A percentile compares a stretch with the other conserved stretches of the same genome.
These are phyloP conservation scores for Hawksworthiomyces lignivorus DNA, from an alignment of 2,329 filamentous ascomycete species.

Conservation along the genomic window DNA sequence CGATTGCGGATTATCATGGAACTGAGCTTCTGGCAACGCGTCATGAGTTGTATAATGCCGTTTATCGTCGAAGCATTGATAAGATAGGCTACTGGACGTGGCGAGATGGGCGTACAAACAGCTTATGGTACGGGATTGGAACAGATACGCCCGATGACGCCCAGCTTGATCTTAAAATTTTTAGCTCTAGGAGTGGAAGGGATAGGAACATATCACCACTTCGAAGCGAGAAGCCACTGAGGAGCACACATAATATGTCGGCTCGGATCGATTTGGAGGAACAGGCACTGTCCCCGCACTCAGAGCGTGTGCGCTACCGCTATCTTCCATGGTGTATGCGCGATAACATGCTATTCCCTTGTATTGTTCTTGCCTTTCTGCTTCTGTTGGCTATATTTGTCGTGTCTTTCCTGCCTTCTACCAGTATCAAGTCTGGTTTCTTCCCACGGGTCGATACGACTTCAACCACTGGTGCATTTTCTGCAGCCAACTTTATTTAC, in stretches of 20 bases:
- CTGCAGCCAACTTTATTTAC: slow-evolving; percentile 81
- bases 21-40: slow-evolving; percentile 53
- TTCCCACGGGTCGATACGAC: slow-evolving; percentile 56
- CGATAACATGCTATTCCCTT: slow-evolving; percentile 56
- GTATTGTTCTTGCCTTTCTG: slow-evolving; percentile 50
- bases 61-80: slow-evolving; percentile 52
- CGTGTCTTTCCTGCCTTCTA: slow-evolving; percentile 68
- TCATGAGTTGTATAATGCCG: slow-evolving; percentile 44
- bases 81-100: slow-evolving; percentile 82
- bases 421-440: slow-evolving; percentile 62
- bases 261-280: slow-evolving; percentile 26
- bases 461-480: slow-evolving; percentile 61
- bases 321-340: slow-evolving; percentile 74
- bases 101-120: slow-evolving; percentile 50
- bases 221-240: slow-evolving; percentile 4
- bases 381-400: slow-evolving; percentile 65
- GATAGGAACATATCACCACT: neutral
- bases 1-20: slow-evolving; percentile 61
- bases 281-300: slow-evolving; percentile 34
- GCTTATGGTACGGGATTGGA: slow-evolving; percentile 74
- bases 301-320: slow-evolving; percentile 48
- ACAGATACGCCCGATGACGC: slow-evolving; percentile 12
- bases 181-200: slow-evolving; percentile 4
- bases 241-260: too few relatives aligned
- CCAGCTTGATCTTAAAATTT: slow-evolving; percentile 6